Percentiles rank a stretch among this genome's conserved stretches.
Conservation (phyloP, 2,329 filamentous ascomycete genomes). For the Harringtonia lauricola region DNA sequence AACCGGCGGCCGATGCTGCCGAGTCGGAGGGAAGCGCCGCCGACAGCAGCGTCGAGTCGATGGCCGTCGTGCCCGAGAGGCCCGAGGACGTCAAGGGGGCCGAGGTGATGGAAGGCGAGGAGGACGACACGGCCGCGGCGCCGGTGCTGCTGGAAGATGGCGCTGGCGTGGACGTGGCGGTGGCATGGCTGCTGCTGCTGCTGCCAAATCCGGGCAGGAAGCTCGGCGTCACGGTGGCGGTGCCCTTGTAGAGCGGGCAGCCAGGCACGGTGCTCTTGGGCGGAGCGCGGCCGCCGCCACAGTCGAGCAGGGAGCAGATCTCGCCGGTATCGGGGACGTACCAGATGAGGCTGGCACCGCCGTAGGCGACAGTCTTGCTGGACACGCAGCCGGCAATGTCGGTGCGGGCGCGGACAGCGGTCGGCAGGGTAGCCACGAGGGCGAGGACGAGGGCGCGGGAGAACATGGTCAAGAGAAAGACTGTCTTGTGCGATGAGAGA, state of each 20-base stretch:
- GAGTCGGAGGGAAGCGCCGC: too few species aligned
- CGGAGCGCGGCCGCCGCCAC: constrained; percentile 54
- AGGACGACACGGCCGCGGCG: too few species aligned
- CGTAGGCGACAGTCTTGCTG: constrained; percentile 21
- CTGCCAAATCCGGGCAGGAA: constrained; percentile 30
- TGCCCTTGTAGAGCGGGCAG: constrained; percentile 44
- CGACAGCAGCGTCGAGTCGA: too few species aligned
- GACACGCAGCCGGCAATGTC: constrained; percentile 35
- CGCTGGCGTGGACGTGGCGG: too few species aligned
- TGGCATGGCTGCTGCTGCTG: too few species aligned
- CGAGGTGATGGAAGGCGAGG: too few species aligned
- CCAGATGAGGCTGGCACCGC: constrained; percentile 37
- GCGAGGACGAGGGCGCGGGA: neutral
- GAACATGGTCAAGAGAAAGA: neutral
- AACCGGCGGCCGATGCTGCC: too few species aligned
- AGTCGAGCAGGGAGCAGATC: constrained; percentile 54
- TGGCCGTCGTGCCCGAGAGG: too few species aligned
- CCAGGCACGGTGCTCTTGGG: constrained; percentile 53
- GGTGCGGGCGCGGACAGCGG: constrained; percentile 25
- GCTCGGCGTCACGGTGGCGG: constrained; percentile 39
- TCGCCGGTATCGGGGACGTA: constrained; percentile 54
- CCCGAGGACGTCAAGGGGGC: too few species aligned
- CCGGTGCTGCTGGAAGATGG: too few species aligned
- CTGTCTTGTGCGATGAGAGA: neutral
- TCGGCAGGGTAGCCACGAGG: constrained; percentile 4